Conservation (phyloP, 805 yeast species). For the Candida suzukii region DNA sequence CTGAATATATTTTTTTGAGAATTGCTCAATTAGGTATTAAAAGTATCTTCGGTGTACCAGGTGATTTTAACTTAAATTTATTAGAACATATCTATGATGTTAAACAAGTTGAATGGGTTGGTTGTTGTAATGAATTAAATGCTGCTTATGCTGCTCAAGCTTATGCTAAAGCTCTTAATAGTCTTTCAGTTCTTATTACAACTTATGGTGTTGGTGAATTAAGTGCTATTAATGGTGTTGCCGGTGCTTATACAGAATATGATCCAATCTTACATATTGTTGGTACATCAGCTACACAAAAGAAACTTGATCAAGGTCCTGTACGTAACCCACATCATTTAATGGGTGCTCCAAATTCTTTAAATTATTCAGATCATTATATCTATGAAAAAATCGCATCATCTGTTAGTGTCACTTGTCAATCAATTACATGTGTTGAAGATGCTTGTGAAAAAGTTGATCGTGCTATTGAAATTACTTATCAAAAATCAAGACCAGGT, state of each 20-base stretch:
- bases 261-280: constrained; percentile 43
- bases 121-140: constrained; percentile 45
- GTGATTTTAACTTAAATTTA: constrained; percentile 49
- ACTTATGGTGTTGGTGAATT: constrained; percentile 49
- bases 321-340: constrained; percentile 45
- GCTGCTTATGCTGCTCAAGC: constrained; percentile 47
- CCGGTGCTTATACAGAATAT: constrained; percentile 42
- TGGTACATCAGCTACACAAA: constrained; percentile 30
- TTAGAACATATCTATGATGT: constrained; percentile 36
- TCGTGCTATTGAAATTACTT: constrained; percentile 49
- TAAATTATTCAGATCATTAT: constrained; percentile 54
- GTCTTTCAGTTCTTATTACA: constrained; percentile 35
- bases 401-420: constrained; percentile 48
- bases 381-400: constrained; percentile 59
- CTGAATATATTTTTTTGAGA: constrained; percentile 41
- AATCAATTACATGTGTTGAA: constrained; percentile 36
- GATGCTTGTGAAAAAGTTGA: constrained; percentile 62
- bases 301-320: constrained; percentile 6
- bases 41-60: constrained; percentile 52
- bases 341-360: constrained; percentile 43
- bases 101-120: constrained; percentile 28
- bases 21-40: constrained; percentile 35
- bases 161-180: constrained; percentile 30
- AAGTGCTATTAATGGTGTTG: constrained; percentile 41
- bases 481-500: constrained; percentile 68